Base-by-base conservation (phyloP, 345 rosid genomes). In the Camelina neglecta region DNA sequence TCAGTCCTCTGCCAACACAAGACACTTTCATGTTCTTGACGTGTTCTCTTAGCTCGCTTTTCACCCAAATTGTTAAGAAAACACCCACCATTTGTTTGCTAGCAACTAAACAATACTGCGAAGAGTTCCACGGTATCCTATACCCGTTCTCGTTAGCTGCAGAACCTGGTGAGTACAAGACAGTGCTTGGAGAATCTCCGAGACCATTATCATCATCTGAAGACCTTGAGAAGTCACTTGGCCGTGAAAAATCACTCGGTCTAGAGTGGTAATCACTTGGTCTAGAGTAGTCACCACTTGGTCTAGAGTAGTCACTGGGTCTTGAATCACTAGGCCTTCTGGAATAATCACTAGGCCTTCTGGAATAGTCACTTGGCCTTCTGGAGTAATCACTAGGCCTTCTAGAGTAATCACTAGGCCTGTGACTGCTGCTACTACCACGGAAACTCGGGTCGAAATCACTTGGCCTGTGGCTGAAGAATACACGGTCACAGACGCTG, bases 61-160 rank as follows among this genome's bases (percentile, higher is more conserved):
- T 88, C 61, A 89, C 99, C 99, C 99, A 95, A 54, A 95, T 81
- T 1, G 99, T 95, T 57, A 95, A 87, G 73, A 92, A 93, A 54
- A 95, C 82, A 73, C 99, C 99, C 12, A 95, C 99, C 99, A 95
- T 95, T 75, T 95, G 97, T 75, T 90, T 93, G 75, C 96, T 90
- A 47, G 98, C 96, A 53, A 90, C 99, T 67, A 91, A 77, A 73
- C 96, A 87, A 76, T 95, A 95, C 80, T 91, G 88, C 2, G 81
- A 78, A 36, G 99, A 90, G 73, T 80, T 83, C 82, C 93, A 92
- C 3, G 88, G 89, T 60, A 85, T 82, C 69, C 88, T 88, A 64
- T 86, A 73, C 13, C 94, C 97, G 72, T 83, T 86, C 48, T 95
- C 97, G 21, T 72, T 80, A 10, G 91, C 81, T 44, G 84, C 75